Conservation (phyloP, 202 grass and related monocot species). For the Panicum hallii region DNA sequence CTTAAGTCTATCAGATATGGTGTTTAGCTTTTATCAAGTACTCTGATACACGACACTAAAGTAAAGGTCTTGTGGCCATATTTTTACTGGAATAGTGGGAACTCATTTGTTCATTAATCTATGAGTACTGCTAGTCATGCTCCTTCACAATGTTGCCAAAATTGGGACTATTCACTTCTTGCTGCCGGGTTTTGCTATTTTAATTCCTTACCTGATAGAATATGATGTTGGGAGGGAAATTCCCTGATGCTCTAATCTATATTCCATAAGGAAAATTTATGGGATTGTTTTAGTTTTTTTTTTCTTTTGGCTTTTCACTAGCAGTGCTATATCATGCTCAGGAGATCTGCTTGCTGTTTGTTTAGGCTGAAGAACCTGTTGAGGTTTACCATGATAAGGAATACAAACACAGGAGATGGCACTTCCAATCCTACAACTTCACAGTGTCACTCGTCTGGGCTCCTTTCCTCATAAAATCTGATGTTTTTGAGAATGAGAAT, state of each 20-base stretch:
- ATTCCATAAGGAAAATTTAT: not conserved
- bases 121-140: conserved; percentile 8
- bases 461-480: conserved; percentile 77
- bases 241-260: conserved; percentile 12
- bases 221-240: conserved; percentile 6
- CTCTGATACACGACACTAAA: not conserved
- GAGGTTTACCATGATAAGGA: conserved; percentile 78
- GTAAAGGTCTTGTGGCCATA: not conserved
- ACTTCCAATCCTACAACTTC: conserved; percentile 82
- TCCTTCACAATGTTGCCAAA: conserved; percentile 24
- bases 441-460: conserved; percentile 75
- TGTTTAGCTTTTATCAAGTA: not conserved
- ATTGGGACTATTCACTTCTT: not conserved
- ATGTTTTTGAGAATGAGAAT: conserved; percentile 84
- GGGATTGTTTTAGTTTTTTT: not conserved
- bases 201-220: not conserved
- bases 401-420: conserved; percentile 81
- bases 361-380: conserved; percentile 78
- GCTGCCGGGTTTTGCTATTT: not conserved
- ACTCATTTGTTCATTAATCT: not conserved
- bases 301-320: conserved; percentile 22
- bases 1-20: not conserved
- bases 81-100: not conserved
- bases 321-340: conserved; percentile 18
- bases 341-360: conserved; percentile 24